Evolutionary conservation across 179 eudicot genomes (phyloP), one percentile per base, ranked within the genome.

Genomic region (Silene noctiflora): DNA sequence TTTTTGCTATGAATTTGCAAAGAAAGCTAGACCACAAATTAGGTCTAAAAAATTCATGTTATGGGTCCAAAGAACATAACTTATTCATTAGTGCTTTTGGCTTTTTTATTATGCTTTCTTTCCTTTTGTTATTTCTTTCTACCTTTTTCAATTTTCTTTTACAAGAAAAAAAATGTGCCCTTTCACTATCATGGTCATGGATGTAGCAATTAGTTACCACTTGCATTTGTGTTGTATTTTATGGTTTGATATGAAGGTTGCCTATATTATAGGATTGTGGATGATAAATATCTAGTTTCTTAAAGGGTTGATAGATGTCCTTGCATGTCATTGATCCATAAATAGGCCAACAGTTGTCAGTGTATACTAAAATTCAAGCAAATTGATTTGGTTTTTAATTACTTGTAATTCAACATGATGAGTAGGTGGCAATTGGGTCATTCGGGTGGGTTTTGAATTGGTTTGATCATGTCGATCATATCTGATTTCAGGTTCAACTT

Each of bases 11-110:
- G 3, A 33, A 51, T 58, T 66, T 55, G 53, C n/a, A 20, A 53
- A 25, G 70, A 76, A 87, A 72, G 71, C 44, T 42, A 76, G 76
- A 78, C 89, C 92, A 89, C 90, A 83, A 81, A 25, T 80, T 58
- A 2, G 56, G n/a, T 17, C 14, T 7, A 78, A 80, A 60, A 78
- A 77, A 60, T 70, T 75, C 39, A 48, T 74, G 77, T 80, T 4
- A 14, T 19, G 77, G 83, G 76, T 29, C 83, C 87, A 83, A 84
- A 59, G 69, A 79, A 76, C 75, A 76, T 61, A 61, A 74, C 48
- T 75, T 64, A 61, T 62, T 69, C 60, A 71, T 75, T 74, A 84
- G 76, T 82, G 79, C 77, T 78, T 74, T 78, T 76, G 78, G 4
- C 13, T 35, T 67, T 65, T 16, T 31, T 33, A 33, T 33, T 33